Base-by-base conservation (phyloP, 305 asterid genomes). In the Striga hermonthica region DNA sequence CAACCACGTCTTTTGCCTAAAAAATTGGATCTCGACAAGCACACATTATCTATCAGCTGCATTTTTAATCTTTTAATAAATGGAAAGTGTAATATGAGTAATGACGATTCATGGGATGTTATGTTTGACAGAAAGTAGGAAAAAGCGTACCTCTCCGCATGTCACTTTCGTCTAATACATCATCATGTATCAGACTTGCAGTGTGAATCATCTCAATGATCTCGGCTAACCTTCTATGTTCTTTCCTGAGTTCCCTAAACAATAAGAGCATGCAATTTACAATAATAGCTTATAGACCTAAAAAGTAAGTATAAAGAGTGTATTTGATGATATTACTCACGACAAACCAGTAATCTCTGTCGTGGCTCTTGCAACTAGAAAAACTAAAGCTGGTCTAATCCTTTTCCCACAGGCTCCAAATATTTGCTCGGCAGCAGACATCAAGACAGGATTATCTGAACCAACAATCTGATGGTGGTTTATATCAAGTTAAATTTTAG, bases 161-260 rank as follows among this genome's bases (percentile, higher is more conserved):
- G 74, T 93, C 95, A 71, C 99, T 93, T 76, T 93, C 99, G 75
- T 93, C 99, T 41, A 93, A 71, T n/a, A 93, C 89, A 67, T 93
- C 99, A 75, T 93, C 97, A 31, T 93, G 99, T 79, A 93, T 86
- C 82, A 93, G 78, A 73, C 96, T 90, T 58, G 99, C 99, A 6
- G 99, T 93, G 78, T 93, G 97, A 72, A 93, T 90, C 97, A 93
- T 90, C 78, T 93, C 99, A 66, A 93, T 93, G 72, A 90, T 93
- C 79, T 93, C 99, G n/a, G 96, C 99, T 74, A 90, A 78, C 74
- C 95, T 81, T 75, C 95, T 83, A 67, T 93, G 99, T 68, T 93
- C 89, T 71, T 70, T 85, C 2, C 92, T 85, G 59, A 93, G 89
- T 63, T 93, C 99, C 81, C 99, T 93, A 81, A 73, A 68, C 35